These are phyloP conservation scores for Solanum rostratum DNA, from an alignment of 257 asterid species.

Conservation along the genomic window DNA sequence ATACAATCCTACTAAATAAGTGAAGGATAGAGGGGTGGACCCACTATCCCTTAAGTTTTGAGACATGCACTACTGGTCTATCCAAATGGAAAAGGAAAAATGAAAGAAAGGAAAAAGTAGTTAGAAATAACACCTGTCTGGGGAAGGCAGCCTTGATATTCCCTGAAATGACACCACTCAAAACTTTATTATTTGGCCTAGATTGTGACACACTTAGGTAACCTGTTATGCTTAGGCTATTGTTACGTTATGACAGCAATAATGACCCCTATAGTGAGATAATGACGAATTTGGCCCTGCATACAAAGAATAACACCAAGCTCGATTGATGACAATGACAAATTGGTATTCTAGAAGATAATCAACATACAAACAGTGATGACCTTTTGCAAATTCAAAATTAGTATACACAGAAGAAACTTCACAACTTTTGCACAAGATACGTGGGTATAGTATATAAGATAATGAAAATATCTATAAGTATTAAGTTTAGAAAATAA, in stretches of 20 bases:
- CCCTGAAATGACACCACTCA: conserved; percentile 86
- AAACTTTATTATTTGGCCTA: conserved; percentile 54
- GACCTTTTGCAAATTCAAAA: no score
- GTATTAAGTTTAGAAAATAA: no score
- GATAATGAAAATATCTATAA: background rate
- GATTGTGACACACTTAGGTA: conserved; percentile 61
- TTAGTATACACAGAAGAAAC: no score
- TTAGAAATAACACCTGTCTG: background rate
- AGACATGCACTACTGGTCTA: background rate
- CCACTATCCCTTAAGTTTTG: background rate
- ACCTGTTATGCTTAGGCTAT: conserved; percentile 18
- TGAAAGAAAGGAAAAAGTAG: background rate
- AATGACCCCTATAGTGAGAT: conserved; percentile 61
- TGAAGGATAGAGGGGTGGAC: background rate
- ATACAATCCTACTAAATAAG: no score
- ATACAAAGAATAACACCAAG: background rate
- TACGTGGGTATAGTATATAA: no score
- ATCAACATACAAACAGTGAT: no score
- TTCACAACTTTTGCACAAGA: no score
- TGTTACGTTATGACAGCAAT: conserved; percentile 37
- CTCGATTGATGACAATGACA: background rate
- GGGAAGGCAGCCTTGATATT: conserved; percentile 11
- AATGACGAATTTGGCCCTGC: conserved; percentile 75
- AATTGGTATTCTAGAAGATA: no score
- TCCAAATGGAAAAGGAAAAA: background rate